Base-by-base conservation (phyloP, 805 yeast species). In the Zygosaccharomyces lentus region DNA sequence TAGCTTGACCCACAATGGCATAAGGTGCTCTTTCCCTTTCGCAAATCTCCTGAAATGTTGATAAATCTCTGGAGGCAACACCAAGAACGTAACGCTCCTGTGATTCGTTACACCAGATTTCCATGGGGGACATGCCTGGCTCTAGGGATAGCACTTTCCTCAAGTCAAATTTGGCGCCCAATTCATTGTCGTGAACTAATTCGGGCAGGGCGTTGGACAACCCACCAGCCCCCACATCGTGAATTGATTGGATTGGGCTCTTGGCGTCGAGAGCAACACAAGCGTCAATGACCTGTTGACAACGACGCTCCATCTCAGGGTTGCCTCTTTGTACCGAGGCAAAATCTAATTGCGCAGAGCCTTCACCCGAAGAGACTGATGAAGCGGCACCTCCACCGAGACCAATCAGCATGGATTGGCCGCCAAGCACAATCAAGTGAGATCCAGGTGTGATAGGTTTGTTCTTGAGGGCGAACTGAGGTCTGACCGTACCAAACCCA, bases 311-410 rank as follows among this genome's bases (percentile, higher is more conserved):
- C 85, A 93, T 90, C 71, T 93, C 99, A 15, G 99, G 98, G 71
- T 93, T 93, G 47, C 98, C 99, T 74, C 99, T 84, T 74, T 93
- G 99, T 34, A 93, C 99, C 15, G 98, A 90, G 9, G 99, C 99
- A 71, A 89, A 93, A 74, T 93, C 99, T 60, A 93, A 78, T 54
- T 84, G 96, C 25, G 95, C 98, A 34, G 96, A 86, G 43, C 93
- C 96, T 66, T 87, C 96, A 58, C 97, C 96, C 19, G 96, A 86
- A n/a, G 96, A 81, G 41, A 90, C 81, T 10, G 96, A 87, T 2
- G 99, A 93, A 5, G 99, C 99, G 34, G 99, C 99, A 71, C 99
- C 99, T 61, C 99, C 99, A 64, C 99, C 99, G 48, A 93, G 77
- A 61, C 99, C 99, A 68, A 93, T 93, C 59, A 93, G 78, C 98